Evolutionary conservation across 305 asterid genomes (phyloP).

Genomic region (Fraxinus latifolia): DNA sequence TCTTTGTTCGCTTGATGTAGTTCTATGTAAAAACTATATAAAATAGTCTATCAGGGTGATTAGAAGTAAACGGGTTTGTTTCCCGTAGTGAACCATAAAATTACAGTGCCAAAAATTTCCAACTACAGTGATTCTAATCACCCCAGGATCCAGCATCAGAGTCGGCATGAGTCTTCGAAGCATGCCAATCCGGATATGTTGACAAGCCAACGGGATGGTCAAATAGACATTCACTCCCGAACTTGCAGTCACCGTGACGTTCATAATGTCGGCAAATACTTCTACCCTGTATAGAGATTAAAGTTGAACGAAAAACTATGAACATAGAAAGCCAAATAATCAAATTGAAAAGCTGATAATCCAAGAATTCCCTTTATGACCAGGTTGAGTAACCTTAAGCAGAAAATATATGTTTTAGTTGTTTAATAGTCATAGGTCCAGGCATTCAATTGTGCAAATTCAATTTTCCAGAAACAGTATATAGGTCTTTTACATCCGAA

Average conservation of each 20-base stretch:
- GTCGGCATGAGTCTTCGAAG: background rate
- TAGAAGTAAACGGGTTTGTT: background rate
- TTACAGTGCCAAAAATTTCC: background rate
- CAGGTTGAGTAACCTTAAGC: background rate
- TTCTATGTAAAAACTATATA: background rate
- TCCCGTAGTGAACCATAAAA: background rate
- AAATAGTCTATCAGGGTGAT: background rate
- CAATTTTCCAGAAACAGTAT: background rate
- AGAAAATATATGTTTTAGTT: background rate
- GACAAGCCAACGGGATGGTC: constrained; percentile 31
- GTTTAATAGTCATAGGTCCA: background rate
- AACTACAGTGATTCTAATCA: background rate
- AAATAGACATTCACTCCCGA: constrained; percentile 32
- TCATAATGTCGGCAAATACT: constrained; percentile 33
- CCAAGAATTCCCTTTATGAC: background rate
- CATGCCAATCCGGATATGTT: constrained; percentile 5
- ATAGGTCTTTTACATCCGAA: background rate
- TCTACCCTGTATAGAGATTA: constrained; percentile 27
- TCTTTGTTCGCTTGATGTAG: background rate
- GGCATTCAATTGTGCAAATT: background rate
- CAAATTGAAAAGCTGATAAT: background rate
- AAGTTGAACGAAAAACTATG: background rate
- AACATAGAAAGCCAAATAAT: background rate
- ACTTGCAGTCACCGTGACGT: constrained; percentile 36
- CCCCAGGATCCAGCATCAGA: constrained; percentile 1